phyloP scores from a whole-genome alignment of 2,329 filamentous ascomycete genomes.

The Fusarium brachygibbosum region DNA sequence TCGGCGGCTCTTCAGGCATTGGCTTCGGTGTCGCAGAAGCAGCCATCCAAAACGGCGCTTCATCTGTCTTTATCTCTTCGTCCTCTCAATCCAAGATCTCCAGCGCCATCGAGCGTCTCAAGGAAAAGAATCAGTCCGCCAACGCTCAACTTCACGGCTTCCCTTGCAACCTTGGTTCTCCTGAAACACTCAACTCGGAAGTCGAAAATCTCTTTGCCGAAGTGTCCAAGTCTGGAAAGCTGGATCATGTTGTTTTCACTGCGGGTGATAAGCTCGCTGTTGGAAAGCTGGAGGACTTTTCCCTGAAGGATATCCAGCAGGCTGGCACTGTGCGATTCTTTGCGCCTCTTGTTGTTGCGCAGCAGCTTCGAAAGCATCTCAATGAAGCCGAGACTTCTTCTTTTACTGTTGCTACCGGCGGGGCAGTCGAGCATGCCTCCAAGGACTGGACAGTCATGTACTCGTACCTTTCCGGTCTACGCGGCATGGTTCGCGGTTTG shows the following conservation, averaged over 20 bases:
- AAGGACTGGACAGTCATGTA: slow-evolving; percentile 40
- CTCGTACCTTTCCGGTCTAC: slow-evolving; percentile 29
- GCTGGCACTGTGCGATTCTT: slow-evolving; percentile 42
- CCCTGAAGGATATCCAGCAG: slow-evolving; percentile 23
- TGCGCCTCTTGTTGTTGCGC: slow-evolving; percentile 34
- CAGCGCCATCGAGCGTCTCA: slow-evolving; percentile 30
- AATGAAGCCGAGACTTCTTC: slow-evolving; percentile 29
- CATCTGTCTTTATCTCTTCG: slow-evolving; percentile 36
- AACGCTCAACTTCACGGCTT: slow-evolving; percentile 35
- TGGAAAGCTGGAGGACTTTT: slow-evolving; percentile 33
- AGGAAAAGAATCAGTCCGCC: slow-evolving; percentile 27
- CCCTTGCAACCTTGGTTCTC: slow-evolving; percentile 32
- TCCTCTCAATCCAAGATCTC: slow-evolving; percentile 27
- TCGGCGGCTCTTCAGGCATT: slow-evolving; percentile 43
- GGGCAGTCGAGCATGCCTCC: slow-evolving; percentile 27
- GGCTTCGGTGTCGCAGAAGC: slow-evolving; percentile 44
- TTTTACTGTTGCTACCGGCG: slow-evolving; percentile 38
- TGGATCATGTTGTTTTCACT: slow-evolving; percentile 43
- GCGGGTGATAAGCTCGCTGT: slow-evolving; percentile 36
- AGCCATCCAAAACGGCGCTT: slow-evolving; percentile 33
- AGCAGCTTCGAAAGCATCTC: slow-evolving; percentile 38
- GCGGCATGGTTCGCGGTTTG: slow-evolving; percentile 33
- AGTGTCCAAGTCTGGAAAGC: slow-evolving; percentile 28
- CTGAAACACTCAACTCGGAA: slow-evolving; percentile 22
- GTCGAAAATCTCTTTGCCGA: slow-evolving; percentile 35